Evolutionary conservation across 768 basidiomycete genomes (phyloP).

Genomic region (Leccinum truebloodii): DNA sequence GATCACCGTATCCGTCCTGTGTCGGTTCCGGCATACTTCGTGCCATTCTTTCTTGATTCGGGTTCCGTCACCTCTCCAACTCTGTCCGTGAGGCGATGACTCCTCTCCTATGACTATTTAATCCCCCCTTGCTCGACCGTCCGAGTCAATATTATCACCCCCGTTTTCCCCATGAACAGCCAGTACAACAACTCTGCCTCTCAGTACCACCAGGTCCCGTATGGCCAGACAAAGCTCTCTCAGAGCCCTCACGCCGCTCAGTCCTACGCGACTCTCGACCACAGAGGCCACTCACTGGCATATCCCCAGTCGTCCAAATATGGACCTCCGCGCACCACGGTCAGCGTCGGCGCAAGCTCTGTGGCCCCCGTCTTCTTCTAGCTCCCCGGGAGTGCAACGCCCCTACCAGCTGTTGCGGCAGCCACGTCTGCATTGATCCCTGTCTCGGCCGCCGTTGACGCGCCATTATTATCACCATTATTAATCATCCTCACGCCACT

Average conservation of each 20-base stretch:
- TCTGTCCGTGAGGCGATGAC: slow-evolving; percentile 28
- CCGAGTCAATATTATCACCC: not conserved
- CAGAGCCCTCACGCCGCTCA: slow-evolving; percentile 18
- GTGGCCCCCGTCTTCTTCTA: slow-evolving; percentile 64
- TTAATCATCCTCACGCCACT: slow-evolving; percentile 1
- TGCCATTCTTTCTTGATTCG: slow-evolving; percentile 23
- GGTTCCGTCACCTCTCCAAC: slow-evolving; percentile 18
- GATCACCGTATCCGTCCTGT: slow-evolving; percentile 24
- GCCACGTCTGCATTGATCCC: not conserved
- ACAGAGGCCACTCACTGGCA: slow-evolving; percentile 15
- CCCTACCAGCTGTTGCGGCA: not conserved
- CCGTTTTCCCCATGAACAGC: slow-evolving; percentile 24
- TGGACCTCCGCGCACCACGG: slow-evolving; percentile 33
- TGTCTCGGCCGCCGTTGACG: slow-evolving; percentile 5
- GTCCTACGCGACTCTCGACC: slow-evolving; percentile 23
- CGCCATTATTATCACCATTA: not conserved
- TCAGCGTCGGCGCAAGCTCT: slow-evolving; percentile 51
- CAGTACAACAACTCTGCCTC: slow-evolving; percentile 25
- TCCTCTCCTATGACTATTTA: slow-evolving; percentile 26
- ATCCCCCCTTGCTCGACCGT: slow-evolving; percentile 12
- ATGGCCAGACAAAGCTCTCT: slow-evolving; percentile 24
- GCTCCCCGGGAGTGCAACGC: slow-evolving; percentile 9
- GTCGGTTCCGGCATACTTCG: slow-evolving; percentile 32
- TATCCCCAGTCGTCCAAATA: slow-evolving; percentile 29
- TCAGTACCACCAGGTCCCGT: slow-evolving; percentile 12